Percentiles rank a stretch among this genome's conserved stretches.
These are phyloP conservation scores for Aspergillus pseudoglaucus DNA, from an alignment of 2,329 filamentous ascomycete genomes.

Conservation along the genomic window DNA sequence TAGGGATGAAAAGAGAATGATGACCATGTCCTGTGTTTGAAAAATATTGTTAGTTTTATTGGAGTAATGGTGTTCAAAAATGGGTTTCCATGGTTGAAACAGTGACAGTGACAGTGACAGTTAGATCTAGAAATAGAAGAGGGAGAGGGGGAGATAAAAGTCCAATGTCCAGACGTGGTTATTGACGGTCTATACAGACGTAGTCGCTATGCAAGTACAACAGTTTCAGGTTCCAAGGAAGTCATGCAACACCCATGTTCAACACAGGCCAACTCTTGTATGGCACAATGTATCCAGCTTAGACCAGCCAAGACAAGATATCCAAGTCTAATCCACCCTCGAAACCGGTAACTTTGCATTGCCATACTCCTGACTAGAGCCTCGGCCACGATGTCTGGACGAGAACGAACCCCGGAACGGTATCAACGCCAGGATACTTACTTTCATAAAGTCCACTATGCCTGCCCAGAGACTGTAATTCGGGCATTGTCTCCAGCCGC, in stretches of 20 bases:
- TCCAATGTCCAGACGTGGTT: slow-evolving; percentile 2
- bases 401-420: slow-evolving; percentile 21
- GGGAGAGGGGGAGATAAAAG: neutral
- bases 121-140: neutral
- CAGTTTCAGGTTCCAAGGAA: neutral
- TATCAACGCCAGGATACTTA: slow-evolving; percentile 47
- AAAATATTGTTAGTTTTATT: neutral
- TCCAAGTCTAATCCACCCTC: slow-evolving; percentile 27
- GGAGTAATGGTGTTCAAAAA: neutral
- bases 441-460: slow-evolving; percentile 75
- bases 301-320: slow-evolving; percentile 18
- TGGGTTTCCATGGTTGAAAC: neutral
- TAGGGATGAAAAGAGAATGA: slow-evolving; percentile 42
- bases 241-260: slow-evolving; percentile 3
- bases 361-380: slow-evolving; percentile 17
- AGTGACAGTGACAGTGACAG: neutral
- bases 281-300: slow-evolving; percentile 7
- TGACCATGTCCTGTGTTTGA: slow-evolving; percentile 38
- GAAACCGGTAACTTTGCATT: slow-evolving; percentile 24
- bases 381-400: slow-evolving; percentile 17
- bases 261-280: slow-evolving; percentile 1
- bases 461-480: slow-evolving; percentile 92
- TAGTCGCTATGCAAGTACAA: neutral
- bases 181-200: neutral
- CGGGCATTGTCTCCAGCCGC: slow-evolving; percentile 90